Evolutionary conservation across 139 green algal species (phyloP), one percentile per base, ranked within the genome.

Genomic region (Micractinium sp.): DNA sequence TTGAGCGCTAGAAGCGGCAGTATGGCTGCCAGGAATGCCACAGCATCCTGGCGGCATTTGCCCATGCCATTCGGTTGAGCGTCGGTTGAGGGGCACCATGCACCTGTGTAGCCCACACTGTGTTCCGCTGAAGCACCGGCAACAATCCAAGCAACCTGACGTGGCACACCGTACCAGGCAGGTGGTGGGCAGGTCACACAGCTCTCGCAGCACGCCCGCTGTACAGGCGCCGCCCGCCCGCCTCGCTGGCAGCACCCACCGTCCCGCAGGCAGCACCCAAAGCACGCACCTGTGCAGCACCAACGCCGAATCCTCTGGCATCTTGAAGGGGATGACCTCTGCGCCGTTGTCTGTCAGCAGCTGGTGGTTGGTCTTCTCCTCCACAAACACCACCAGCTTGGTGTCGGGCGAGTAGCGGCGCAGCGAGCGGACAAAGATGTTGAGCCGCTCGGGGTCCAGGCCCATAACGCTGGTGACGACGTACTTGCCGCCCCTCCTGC

Each of bases 351-450:
- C 85, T 69, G 35, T 25, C 47, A 82, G 47, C 41, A 82, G 31
- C 3, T 36, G 7, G n/a, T 31, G 4, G 7, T 56, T 56, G 47
- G 39, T 73, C 25, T n/a, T n/a, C 71, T 82, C 85, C 19, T 81
- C 47, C 20, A 81, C 71, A 73, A 88, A 88, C 71, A 88, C 63
- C 5, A 88, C 85, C 20, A 88, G 71, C 63, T 47, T 47, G 27
- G 83, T 87, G 66, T 27, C 38, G 29, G 83, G 83, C 14, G 83
- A 81, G 67, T 79, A 41, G 38, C 83, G 67, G 66, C 66, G 67
- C 38, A 87, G 83, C 35, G 83, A 87, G 36, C 36, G 41, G 33
- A 79, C 83, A 63, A 87, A 79, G 3, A 87, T 38, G 83, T 87
- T 81, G 67, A 87, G 83, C 29, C 67, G 83, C 83, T 87, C 83